Percentiles rank a stretch among this genome's conserved stretches.
Conservation (phyloP, 2,329 filamentous ascomycete genomes). For the Hypoxylon rubiginosum region DNA sequence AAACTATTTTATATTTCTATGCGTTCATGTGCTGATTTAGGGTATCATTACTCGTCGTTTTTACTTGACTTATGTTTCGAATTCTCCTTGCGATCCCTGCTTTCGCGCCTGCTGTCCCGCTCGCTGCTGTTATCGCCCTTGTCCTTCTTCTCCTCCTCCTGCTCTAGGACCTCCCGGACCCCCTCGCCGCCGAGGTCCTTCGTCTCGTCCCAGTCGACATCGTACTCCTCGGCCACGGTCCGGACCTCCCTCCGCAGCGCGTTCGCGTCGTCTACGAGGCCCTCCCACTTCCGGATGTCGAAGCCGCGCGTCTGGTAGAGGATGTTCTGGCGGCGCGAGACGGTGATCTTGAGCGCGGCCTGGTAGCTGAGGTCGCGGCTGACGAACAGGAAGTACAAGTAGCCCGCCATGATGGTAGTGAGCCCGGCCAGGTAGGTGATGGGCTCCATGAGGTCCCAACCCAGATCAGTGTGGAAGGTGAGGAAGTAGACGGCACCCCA, state of each 20-base stretch:
- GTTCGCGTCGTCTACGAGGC: conserved; percentile 84
- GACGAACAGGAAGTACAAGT: conserved; percentile 94
- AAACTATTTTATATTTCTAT: conserved; percentile 16
- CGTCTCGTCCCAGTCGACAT: conserved; percentile 88
- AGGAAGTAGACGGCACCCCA: conserved; percentile 85
- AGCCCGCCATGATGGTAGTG: conserved; percentile 87
- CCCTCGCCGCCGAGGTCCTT: conserved; percentile 79
- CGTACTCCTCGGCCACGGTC: conserved; percentile 85
- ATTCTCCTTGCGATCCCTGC: conserved; percentile 54
- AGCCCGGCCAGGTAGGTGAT: conserved; percentile 92
- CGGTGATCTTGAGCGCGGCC: conserved; percentile 87
- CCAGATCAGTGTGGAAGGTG: conserved; percentile 79
- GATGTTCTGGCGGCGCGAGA: conserved; percentile 80
- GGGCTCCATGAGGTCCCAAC: conserved; percentile 93
- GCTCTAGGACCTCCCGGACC: conserved; percentile 68
- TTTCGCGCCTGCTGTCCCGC: conserved; percentile 57
- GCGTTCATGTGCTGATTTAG: conserved; percentile 27
- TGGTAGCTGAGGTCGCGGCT: conserved; percentile 91
- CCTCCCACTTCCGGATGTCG: conserved; percentile 82
- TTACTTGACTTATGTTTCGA: conserved; percentile 46
- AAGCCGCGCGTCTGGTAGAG: conserved; percentile 84
- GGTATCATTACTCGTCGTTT: conserved; percentile 33
- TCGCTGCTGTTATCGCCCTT: no score
- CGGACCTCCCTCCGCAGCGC: conserved; percentile 82
- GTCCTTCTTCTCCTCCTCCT: conserved; percentile 61